Evolutionary conservation across 768 basidiomycete genomes (phyloP), one percentile per base, ranked within the genome.

Genomic region (Mycena albidolilacea): DNA sequence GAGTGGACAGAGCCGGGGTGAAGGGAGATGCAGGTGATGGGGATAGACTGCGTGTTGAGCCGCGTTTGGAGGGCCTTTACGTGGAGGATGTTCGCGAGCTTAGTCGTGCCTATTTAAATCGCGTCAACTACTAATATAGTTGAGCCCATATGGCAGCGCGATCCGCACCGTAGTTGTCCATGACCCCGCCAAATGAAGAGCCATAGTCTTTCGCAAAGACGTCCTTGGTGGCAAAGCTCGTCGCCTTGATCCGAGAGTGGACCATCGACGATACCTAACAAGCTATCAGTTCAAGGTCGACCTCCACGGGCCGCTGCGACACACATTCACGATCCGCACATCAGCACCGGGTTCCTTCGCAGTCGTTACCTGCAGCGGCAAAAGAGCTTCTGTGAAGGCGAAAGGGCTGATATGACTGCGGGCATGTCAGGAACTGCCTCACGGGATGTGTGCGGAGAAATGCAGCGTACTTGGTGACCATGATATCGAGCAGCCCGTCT

Each of bases 281-380:
- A n/a, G n/a, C n/a, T n/a, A n/a, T n/a, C n/a, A n/a, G n/a, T n/a
- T n/a, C n/a, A n/a, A n/a, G n/a, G n/a, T n/a, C n/a, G n/a, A n/a
- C n/a, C n/a, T n/a, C n/a, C n/a, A n/a, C n/a, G n/a, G n/a, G n/a
- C n/a, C n/a, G n/a, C n/a, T n/a, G n/a, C n/a, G 11, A 44, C 66
- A 44, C 59, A 90, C 89, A 54, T 85, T 83, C 1, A 91, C 84
- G 12, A 91, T 79, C n/a, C 90, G 86, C 41, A 90, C 90, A 64
- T 91, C 90, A 3, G 86, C 80, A 12, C 78, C 81, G 1, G 84
- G 78, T 54, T 83, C 77, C 17, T 81, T 71, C 0, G 87, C 84
- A 0, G 90, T 90, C 58, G 79, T 77, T 59, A 81, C 79, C 60
- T 90, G 66, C 19, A 90, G 72, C 2, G 90, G 88, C 43, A 90